Percentiles rank a stretch among this genome's conserved stretches.
These are phyloP conservation scores for Paratinospora sagittata DNA, from an alignment of 164 flowering plant genomes.

Conservation along the genomic window DNA sequence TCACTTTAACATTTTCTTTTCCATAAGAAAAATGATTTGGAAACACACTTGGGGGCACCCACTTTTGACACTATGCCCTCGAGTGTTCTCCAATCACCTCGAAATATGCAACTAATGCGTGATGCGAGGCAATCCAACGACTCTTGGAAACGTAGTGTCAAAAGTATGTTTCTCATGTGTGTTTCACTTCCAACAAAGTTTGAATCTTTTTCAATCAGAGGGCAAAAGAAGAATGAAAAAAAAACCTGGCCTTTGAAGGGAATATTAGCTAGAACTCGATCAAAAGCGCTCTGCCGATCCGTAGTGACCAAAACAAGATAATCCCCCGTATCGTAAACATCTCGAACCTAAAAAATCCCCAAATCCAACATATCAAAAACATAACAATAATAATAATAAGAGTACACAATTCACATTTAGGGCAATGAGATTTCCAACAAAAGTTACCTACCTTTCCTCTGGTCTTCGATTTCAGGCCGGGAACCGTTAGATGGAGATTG, in stretches of 20 bases:
- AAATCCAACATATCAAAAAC: background rate
- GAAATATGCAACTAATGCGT: too few relatives aligned
- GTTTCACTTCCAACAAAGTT: background rate
- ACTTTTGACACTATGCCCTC: too few relatives aligned
- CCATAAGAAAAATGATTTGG: too few relatives aligned
- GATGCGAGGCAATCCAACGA: too few relatives aligned
- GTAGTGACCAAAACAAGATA: slow-evolving; percentile 92
- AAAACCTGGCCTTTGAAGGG: slow-evolving; percentile 94
- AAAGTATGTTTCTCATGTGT: too few relatives aligned
- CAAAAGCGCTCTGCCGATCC: slow-evolving; percentile 93
- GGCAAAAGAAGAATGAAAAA: too few relatives aligned
- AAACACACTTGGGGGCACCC: too few relatives aligned
- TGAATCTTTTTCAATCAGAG: background rate
- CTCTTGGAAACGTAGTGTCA: too few relatives aligned
- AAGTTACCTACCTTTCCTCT: slow-evolving; percentile 67
- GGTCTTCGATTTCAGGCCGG: slow-evolving; percentile 61
- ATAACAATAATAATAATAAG: background rate
- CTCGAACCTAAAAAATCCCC: slow-evolving; percentile 66
- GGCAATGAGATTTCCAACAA: background rate
- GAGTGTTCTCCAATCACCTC: too few relatives aligned
- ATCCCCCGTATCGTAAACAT: slow-evolving; percentile 85
- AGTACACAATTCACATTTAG: background rate
- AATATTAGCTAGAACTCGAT: slow-evolving; percentile 87
- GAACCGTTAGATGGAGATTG: slow-evolving; percentile 63
- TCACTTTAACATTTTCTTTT: too few relatives aligned